These are phyloP conservation scores for Manihot esculenta DNA, from an alignment of 441 rosid species.

Conservation along the genomic window DNA sequence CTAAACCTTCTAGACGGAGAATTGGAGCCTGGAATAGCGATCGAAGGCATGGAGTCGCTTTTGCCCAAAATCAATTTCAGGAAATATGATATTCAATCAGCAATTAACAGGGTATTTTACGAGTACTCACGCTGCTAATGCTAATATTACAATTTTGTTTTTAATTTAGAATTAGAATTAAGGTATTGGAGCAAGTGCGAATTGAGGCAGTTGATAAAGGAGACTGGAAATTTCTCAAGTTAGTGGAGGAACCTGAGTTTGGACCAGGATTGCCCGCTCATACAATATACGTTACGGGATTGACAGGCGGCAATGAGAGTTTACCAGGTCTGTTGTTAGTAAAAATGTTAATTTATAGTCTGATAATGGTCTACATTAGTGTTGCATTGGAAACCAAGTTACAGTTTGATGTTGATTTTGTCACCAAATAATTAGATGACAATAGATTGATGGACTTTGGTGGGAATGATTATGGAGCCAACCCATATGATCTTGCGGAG, in stretches of 20 bases:
- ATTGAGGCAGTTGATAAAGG: constrained; percentile 38
- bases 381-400: neutral
- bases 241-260: constrained; percentile 72
- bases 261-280: constrained; percentile 61
- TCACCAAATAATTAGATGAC: neutral
- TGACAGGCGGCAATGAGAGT: constrained; percentile 24
- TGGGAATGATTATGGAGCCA: neutral
- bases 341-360: neutral
- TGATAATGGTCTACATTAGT: neutral
- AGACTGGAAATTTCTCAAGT: constrained; percentile 59
- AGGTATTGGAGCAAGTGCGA: constrained; percentile 60
- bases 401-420: neutral
- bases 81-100: constrained; percentile 43
- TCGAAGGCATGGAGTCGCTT: constrained; percentile 37
- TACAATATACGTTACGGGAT: constrained; percentile 56
- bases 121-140: no score
- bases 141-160: neutral
- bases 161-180: constrained; percentile 5
- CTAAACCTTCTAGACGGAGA: constrained; percentile 32
- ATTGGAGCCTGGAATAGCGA: constrained; percentile 17
- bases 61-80: constrained; percentile 36
- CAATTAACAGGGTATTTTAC: constrained; percentile 44
- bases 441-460: neutral
- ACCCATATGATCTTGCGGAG: neutral
- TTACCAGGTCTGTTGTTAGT: constrained; percentile 45